Percentiles rank a stretch among this genome's conserved stretches.
These are phyloP conservation scores for Alnus rubra DNA, from an alignment of 306 rosid species.

Conservation along the genomic window DNA sequence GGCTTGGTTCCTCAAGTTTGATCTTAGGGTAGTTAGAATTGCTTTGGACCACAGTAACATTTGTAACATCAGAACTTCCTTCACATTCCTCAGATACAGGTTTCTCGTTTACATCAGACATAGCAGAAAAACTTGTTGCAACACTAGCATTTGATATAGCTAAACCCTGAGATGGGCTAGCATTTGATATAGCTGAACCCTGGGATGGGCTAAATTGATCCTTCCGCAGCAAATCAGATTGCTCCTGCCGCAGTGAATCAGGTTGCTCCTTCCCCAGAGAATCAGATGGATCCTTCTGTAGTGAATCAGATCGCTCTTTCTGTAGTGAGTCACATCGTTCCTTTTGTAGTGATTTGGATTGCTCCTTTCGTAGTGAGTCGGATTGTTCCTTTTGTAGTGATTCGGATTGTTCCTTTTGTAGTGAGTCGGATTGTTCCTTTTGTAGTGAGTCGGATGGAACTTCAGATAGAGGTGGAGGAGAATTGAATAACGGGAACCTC, in stretches of 20 bases:
- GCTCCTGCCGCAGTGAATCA: too few species aligned
- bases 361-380: neutral
- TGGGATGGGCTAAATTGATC: conserved; percentile 50
- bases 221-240: conserved; percentile 3
- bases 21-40: conserved; percentile 29
- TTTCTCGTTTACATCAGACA: conserved; percentile 43
- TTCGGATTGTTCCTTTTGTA: neutral
- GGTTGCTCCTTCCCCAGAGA: too few species aligned
- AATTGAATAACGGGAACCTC: conserved; percentile 56
- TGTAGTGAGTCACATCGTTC: conserved; percentile 11
- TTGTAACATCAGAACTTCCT: conserved; percentile 38
- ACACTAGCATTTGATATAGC: conserved; percentile 39
- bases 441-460: conserved; percentile 47
- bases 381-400: neutral
- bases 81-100: conserved; percentile 42
- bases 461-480: conserved; percentile 63
- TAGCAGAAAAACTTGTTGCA: conserved; percentile 44
- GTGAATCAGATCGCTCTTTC: neutral
- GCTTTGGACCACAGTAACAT: conserved; percentile 34
- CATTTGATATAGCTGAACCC: conserved; percentile 49
- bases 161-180: conserved; percentile 52
- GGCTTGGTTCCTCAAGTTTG: conserved; percentile 47
- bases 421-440: conserved; percentile 32
- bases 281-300: too few species aligned
- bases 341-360: neutral